Conservation (phyloP, 2,329 filamentous ascomycete species). For the Leptographium wingfieldii region DNA sequence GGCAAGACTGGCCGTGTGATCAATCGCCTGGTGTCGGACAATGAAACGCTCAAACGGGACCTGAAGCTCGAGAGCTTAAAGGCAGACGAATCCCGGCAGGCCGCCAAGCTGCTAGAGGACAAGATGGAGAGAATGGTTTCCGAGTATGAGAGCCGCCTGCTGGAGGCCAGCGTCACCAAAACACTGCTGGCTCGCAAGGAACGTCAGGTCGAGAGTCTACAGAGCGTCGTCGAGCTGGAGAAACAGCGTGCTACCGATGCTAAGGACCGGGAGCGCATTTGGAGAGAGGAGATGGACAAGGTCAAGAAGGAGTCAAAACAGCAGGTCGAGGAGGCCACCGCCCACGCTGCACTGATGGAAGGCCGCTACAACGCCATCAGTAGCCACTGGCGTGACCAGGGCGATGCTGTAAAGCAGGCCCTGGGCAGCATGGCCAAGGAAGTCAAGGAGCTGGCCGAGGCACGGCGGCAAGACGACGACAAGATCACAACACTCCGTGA, state of each 20-base stretch:
- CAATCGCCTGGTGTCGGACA: conserved; percentile 69
- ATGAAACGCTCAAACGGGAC: conserved; percentile 64
- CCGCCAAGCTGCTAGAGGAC: conserved; percentile 53
- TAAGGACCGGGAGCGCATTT: conserved; percentile 45
- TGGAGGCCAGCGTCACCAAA: conserved; percentile 60
- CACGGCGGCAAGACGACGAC: conserved; percentile 46
- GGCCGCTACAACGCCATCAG: conserved; percentile 56
- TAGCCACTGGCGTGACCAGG: conserved; percentile 54
- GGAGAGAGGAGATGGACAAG: conserved; percentile 52
- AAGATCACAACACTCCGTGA: conserved; percentile 53
- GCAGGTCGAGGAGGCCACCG: conserved; percentile 53
- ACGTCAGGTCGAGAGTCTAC: conserved; percentile 58
- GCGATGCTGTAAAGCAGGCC: conserved; percentile 44
- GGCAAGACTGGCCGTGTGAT: conserved; percentile 70
- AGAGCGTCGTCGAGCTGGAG: conserved; percentile 51
- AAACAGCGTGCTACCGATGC: conserved; percentile 47
- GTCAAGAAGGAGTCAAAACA: conserved; percentile 43
- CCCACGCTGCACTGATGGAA: conserved; percentile 53
- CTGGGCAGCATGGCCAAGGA: conserved; percentile 37
- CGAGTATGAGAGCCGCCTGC: conserved; percentile 56
- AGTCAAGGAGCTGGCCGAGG: conserved; percentile 40
- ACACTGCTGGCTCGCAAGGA: conserved; percentile 60
- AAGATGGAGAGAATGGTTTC: conserved; percentile 56
- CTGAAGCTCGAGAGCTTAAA: conserved; percentile 51
- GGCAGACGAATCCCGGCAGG: conserved; percentile 59